These are phyloP conservation scores for Limnanthes douglasii DNA, from an alignment of 345 rosid genomes.

Conservation along the genomic window DNA sequence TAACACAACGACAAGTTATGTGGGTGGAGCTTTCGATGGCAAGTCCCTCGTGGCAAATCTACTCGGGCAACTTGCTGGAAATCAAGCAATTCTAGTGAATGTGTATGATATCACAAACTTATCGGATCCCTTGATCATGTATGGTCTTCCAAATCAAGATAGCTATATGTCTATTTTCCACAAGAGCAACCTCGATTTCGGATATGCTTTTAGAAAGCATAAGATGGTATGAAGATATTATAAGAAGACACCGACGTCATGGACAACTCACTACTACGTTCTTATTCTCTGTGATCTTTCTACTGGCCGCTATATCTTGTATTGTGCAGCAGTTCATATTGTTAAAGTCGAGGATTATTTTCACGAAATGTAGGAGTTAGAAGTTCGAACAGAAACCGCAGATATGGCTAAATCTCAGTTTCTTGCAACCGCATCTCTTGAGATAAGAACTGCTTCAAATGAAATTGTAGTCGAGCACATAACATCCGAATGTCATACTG, in stretches of 20 bases:
- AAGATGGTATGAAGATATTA: constrained; percentile 89
- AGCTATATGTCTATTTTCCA: constrained; percentile 60
- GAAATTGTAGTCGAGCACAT: too few relatives aligned
- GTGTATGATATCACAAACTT: constrained; percentile 82
- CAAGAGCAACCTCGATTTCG: constrained; percentile 84
- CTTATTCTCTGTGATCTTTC: constrained; percentile 57
- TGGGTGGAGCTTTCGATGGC: constrained; percentile 97
- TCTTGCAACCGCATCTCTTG: constrained; percentile 96
- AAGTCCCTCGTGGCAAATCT: constrained; percentile 97
- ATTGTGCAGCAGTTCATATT: constrained; percentile 62
- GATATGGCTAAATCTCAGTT: constrained; percentile 98
- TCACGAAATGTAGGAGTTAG: constrained; percentile 69
- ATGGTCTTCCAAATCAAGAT: constrained; percentile 67
- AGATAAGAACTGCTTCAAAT: constrained; percentile 97
- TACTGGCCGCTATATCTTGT: constrained; percentile 66
- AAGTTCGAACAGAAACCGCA: constrained; percentile 90
- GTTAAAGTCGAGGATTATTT: constrained; percentile 87
- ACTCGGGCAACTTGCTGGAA: constrained; percentile 95
- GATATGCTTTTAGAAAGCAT: constrained; percentile 92
- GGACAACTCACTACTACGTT: constrained; percentile 59
- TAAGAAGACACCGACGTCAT: constrained; percentile 58
- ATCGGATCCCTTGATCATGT: constrained; percentile 81
- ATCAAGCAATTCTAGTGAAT: constrained; percentile 82
- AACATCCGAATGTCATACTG: too few relatives aligned
- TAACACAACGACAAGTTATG: too few relatives aligned